Conservation (phyloP, 2,329 filamentous ascomycete species). For the Fusarium sp. region DNA sequence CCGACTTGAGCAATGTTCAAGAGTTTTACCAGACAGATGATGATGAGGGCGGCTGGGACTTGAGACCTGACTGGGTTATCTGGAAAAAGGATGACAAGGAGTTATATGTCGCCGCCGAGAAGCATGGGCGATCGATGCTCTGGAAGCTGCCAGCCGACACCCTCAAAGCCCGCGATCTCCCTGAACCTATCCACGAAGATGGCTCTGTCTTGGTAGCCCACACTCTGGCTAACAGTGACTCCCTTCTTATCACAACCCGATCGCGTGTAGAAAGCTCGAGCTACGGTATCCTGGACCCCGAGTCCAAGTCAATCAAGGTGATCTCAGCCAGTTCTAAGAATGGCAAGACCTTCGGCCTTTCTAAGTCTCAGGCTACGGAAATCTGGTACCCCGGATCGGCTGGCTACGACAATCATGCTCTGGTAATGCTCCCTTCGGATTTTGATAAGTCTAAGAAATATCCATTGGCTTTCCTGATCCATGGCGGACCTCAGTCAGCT, state of each 20-base stretch:
- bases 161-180: conserved; percentile 59
- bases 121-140: conserved; percentile 70
- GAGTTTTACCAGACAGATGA: conserved; percentile 73
- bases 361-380: conserved; percentile 71
- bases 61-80: conserved; percentile 65
- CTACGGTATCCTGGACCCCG: conserved; percentile 70
- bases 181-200: conserved; percentile 62
- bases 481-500: conserved; percentile 84
- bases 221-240: conserved; percentile 60
- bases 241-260: conserved; percentile 73
- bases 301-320: conserved; percentile 52
- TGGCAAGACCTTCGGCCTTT: conserved; percentile 75
- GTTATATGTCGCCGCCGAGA: conserved; percentile 80
- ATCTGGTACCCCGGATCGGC: conserved; percentile 77
- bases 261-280: conserved; percentile 79
- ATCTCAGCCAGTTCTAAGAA: conserved; percentile 74
- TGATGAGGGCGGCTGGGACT: conserved; percentile 72
- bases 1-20: conserved; percentile 66
- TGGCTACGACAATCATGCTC: conserved; percentile 75
- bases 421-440: conserved; percentile 72
- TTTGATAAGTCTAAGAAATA: conserved; percentile 80
- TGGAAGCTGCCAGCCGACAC: conserved; percentile 72
- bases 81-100: conserved; percentile 71
- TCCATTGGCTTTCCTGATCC: conserved; percentile 82
- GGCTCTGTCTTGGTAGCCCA: conserved; percentile 67